These are phyloP conservation scores for Metschnikowia cerradonensis DNA, from an alignment of 805 yeast genomes.

Conservation along the genomic window DNA sequence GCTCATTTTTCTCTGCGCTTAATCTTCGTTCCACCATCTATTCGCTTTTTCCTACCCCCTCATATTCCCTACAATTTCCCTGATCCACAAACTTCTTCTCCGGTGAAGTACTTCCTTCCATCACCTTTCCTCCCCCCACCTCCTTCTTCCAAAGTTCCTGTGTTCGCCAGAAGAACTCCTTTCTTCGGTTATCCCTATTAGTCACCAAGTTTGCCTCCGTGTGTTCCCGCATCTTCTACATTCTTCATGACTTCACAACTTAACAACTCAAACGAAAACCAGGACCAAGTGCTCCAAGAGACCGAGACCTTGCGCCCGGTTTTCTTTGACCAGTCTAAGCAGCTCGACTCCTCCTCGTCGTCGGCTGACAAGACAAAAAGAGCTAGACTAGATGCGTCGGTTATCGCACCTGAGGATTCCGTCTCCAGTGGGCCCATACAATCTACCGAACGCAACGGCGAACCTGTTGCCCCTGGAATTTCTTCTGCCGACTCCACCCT, in stretches of 20 bases:
- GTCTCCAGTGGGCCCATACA: not conserved
- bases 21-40: not conserved
- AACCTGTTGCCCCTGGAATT: slow-evolving; percentile 7
- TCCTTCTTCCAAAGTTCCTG: not conserved
- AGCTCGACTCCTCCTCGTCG: slow-evolving; percentile 15
- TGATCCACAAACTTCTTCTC: not conserved
- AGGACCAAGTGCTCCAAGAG: slow-evolving; percentile 30
- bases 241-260: slow-evolving; percentile 27
- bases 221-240: slow-evolving; percentile 5
- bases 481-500: not conserved
- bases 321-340: slow-evolving; percentile 26
- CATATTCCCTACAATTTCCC: not conserved
- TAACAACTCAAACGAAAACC: slow-evolving; percentile 28
- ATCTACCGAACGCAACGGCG: not conserved
- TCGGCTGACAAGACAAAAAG: slow-evolving; percentile 14
- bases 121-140: not conserved
- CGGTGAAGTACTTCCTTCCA: not conserved
- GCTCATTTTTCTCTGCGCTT: slow-evolving; percentile 6
- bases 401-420: slow-evolving; percentile 14
- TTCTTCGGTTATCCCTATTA: slow-evolving; percentile 1
- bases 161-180: not conserved
- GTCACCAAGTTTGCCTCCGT: slow-evolving; percentile 1
- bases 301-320: slow-evolving; percentile 30
- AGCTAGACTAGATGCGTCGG: slow-evolving; percentile 17
- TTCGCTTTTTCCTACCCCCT: not conserved